Percentiles rank a stretch among this genome's conserved stretches.
phyloP scores from a whole-genome alignment of 2,329 filamentous ascomycete species.

The Fusarium incarnatum region DNA sequence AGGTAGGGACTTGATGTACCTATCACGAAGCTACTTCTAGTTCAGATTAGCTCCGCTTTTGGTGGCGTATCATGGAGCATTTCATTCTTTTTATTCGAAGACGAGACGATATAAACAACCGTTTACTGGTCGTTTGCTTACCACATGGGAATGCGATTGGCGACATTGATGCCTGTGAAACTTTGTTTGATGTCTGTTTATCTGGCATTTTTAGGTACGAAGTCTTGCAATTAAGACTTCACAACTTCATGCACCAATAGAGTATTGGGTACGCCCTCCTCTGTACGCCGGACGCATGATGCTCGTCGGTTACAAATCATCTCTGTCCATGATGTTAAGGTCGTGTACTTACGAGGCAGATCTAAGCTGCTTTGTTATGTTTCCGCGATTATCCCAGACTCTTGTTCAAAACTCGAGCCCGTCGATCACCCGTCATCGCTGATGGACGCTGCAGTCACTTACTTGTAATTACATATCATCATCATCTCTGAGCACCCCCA shows the following conservation, averaged over 20 bases:
- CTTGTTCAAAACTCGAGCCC: not conserved
- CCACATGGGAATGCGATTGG: not conserved
- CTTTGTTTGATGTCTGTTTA: not conserved
- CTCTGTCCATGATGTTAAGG: not conserved
- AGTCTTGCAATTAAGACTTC: not conserved
- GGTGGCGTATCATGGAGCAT: not conserved
- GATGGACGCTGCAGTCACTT: not conserved
- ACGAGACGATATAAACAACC: not conserved
- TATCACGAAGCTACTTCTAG: not conserved
- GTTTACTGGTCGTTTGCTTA: not conserved
- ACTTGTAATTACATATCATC: not conserved
- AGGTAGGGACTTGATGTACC: not conserved
- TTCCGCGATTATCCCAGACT: too few relatives aligned
- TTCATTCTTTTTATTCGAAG: not conserved
- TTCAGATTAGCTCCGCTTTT: not conserved
- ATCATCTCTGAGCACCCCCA: constrained; percentile 4
- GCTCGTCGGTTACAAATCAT: not conserved
- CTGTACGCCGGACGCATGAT: not conserved
- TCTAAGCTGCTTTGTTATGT: not conserved
- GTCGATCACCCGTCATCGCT: not conserved
- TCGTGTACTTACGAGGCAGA: not conserved
- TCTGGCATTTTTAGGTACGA: not conserved
- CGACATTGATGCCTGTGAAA: not conserved
- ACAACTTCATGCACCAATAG: not conserved
- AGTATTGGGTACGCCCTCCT: not conserved